Conservation (phyloP, 345 rosid genomes). For the Corchorus capsularis region DNA sequence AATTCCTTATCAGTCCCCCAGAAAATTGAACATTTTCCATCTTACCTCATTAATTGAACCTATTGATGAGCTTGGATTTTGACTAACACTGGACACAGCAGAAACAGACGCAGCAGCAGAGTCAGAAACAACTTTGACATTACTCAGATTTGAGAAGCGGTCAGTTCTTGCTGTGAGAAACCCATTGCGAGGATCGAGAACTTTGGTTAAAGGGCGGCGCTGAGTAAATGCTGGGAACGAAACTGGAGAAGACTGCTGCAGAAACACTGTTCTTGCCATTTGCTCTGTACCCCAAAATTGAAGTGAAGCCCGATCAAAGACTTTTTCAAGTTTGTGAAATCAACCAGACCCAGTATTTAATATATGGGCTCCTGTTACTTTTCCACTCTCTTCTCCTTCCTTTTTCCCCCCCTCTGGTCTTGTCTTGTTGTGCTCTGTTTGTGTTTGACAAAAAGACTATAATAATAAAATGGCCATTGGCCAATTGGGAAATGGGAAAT, state of each 20-base stretch:
- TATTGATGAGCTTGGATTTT: slow-evolving; percentile 28
- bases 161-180: neutral
- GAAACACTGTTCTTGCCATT: neutral
- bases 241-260: neutral
- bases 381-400: too few relatives aligned
- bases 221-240: slow-evolving; percentile 20
- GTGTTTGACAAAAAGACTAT: too few relatives aligned
- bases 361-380: neutral
- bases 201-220: neutral
- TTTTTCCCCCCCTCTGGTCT: too few relatives aligned
- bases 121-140: neutral
- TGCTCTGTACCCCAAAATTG: neutral
- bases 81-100: slow-evolving; percentile 37
- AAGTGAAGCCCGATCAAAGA: neutral
- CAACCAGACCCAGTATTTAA: neutral
- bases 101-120: slow-evolving; percentile 5
- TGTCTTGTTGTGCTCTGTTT: too few relatives aligned
- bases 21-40: neutral
- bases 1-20: neutral
- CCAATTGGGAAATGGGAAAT: too few relatives aligned
- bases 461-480: too few relatives aligned
- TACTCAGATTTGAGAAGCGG: neutral
- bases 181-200: neutral
- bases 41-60: slow-evolving; percentile 53
- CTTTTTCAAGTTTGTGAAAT: too few relatives aligned